Base-by-base conservation (phyloP, 2,329 filamentous ascomycete species). In the Alternaria sp. region DNA sequence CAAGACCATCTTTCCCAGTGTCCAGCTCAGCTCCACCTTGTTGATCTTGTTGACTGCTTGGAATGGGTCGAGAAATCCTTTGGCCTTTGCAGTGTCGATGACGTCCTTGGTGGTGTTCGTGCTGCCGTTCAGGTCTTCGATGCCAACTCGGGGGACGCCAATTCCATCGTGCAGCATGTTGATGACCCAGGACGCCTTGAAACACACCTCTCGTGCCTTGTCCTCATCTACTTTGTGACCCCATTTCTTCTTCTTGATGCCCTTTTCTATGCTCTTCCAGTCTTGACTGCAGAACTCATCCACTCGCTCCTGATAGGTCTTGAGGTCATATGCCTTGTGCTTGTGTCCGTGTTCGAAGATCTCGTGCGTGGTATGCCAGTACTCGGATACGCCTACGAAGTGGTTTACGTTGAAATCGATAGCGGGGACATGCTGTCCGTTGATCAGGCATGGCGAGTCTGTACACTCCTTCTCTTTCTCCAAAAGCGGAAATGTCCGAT, bases 321-420 rank as follows among this genome's bases (percentile, higher is more conserved):
- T 88, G 70, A 97, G 92, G 74, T 98, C 93, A 78, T 98, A 99
- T 0, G 92, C 89, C 69, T 92, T 90, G 70, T 89, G 87, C 26
- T 92, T 90, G 67, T 92, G 89, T 5, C 89, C 89, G 83, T 88
- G 87, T 63, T 91, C 88, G 69, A 99, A 98, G 2, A 98, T 90
- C 58, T 96, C 93, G 73, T 99, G 96, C 0, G 96, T 99, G 0
- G 95, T 97, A 79, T 99, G 96, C 95, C 96, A 99, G 81, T 97
- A 99, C 77, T 99, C 96, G 1, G 95, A 98, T 4, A 99, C 95
- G 11, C 96, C 96, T 26, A 99, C 90, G 74, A 99, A 99, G 78
- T 97, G 96, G 73, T 99, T 99, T 36, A 98, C 90, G 66, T 96
- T 91, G 75, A 98, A 99, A 77, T 99, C 96, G 68, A 99, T 97